Percentiles rank a stretch among this genome's conserved stretches.
These are phyloP conservation scores for Austroboletus novae-zelandiae DNA, from an alignment of 1,284 basidiomycete species.

Conservation along the genomic window DNA sequence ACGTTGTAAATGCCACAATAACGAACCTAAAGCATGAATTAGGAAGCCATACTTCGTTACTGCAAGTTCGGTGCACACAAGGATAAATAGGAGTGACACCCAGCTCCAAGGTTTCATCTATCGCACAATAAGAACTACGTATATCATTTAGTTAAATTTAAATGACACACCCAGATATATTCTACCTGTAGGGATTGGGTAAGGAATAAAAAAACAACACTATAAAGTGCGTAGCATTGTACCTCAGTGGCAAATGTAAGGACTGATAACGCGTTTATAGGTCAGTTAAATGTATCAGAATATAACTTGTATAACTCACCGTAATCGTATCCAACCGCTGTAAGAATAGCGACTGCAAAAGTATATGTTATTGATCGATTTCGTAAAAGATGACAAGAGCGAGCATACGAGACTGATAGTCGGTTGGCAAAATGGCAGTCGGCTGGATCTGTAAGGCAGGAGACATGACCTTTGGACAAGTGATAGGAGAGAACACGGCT, in stretches of 20 bases:
- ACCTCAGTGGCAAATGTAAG: background rate
- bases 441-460: too few relatives aligned
- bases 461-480: background rate
- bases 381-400: too few relatives aligned
- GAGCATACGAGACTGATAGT: too few relatives aligned
- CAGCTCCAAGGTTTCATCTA: background rate
- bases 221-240: background rate
- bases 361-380: background rate
- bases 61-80: background rate
- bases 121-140: background rate
- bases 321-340: constrained; percentile 5
- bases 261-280: background rate
- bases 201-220: too few relatives aligned
- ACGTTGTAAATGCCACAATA: background rate
- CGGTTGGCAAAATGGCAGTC: too few relatives aligned
- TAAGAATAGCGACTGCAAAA: background rate
- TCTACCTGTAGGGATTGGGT: background rate
- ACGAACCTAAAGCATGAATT: background rate
- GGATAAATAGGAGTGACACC: background rate
- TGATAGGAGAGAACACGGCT: background rate
- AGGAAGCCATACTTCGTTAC: background rate
- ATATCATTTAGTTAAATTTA: too few relatives aligned
- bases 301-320: background rate
- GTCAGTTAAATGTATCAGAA: background rate
- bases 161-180: background rate